A percentile compares a stretch with the other conserved stretches of the same genome.
These are phyloP conservation scores for Prunus dulcis DNA, from an alignment of 306 rosid species.

Conservation along the genomic window DNA sequence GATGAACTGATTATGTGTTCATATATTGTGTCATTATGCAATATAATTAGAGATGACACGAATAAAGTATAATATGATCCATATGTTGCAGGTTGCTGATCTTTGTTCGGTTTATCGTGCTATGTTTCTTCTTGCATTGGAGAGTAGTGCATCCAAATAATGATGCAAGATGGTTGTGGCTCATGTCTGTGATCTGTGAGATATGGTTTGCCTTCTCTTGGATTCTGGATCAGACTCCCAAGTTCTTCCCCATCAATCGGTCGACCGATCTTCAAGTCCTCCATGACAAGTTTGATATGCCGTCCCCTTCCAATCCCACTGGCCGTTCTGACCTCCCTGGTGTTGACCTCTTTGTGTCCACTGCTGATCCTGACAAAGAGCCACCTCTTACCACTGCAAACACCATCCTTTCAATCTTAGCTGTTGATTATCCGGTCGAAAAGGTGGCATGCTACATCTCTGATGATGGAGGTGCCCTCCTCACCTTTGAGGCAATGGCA, in stretches of 20 bases:
- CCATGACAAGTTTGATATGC: constrained; percentile 64
- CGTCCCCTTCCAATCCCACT: constrained; percentile 47
- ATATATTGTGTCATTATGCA: background rate
- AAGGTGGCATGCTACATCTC: constrained; percentile 82
- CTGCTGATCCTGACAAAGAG: constrained; percentile 93
- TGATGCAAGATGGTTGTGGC: constrained; percentile 78
- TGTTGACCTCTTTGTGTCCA: constrained; percentile 73
- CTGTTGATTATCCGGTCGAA: constrained; percentile 88
- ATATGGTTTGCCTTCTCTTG: constrained; percentile 94
- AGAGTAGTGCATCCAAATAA: constrained; percentile 67
- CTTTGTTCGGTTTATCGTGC: constrained; percentile 46
- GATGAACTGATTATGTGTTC: constrained; percentile 2
- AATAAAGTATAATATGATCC: background rate
- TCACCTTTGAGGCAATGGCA: constrained; percentile 78
- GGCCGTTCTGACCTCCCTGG: constrained; percentile 52
- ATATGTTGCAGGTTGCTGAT: constrained; percentile 51
- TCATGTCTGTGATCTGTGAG: constrained; percentile 82
- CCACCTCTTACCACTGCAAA: constrained; percentile 91
- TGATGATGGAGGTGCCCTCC: constrained; percentile 88
- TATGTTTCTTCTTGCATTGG: constrained; percentile 72
- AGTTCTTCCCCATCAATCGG: constrained; percentile 74
- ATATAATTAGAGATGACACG: background rate
- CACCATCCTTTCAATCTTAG: constrained; percentile 79
- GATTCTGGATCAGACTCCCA: constrained; percentile 89
- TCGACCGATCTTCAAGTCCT: constrained; percentile 71